Conservation (phyloP, 257 asterid genomes). For the Catharanthus roseus region DNA sequence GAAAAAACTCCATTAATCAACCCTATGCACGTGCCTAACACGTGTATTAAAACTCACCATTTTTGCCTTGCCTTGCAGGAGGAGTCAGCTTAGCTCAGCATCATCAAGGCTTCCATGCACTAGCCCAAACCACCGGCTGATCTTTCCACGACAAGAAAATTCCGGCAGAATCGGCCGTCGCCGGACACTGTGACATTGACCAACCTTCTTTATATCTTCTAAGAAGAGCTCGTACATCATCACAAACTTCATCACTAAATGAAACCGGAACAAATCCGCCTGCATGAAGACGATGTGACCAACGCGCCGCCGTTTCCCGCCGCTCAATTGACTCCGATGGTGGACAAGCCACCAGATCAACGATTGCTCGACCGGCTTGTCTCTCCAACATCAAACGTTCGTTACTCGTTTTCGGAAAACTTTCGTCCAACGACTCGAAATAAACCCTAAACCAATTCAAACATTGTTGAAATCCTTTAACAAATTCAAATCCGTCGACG, state of each 20-base stretch:
- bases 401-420: conserved; percentile 62
- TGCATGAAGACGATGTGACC: conserved; percentile 70
- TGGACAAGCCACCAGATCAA: conserved; percentile 78
- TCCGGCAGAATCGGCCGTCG: conserved; percentile 82
- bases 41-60: conserved; percentile 33
- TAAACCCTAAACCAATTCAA: conserved; percentile 92
- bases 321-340: conserved; percentile 65
- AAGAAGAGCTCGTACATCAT: conserved; percentile 79
- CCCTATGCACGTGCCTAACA: conserved; percentile 38
- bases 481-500: conserved; percentile 50
- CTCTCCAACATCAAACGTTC: conserved; percentile 91
- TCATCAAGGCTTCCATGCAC: conserved; percentile 89
- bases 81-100: conserved; percentile 20
- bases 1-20: conserved; percentile 20
- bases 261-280: conserved; percentile 47
- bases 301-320: conserved; percentile 72
- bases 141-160: conserved; percentile 96
- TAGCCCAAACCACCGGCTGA: conserved; percentile 98
- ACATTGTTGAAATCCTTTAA: conserved; percentile 67
- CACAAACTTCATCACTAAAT: conserved; percentile 84
- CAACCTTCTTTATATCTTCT: conserved; percentile 95
- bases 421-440: conserved; percentile 78
- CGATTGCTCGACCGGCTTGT: conserved; percentile 75
- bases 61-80: not conserved
- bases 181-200: conserved; percentile 65